Evolutionary conservation across 441 rosid species (phyloP).

Genomic region (Biscutella laevigata): DNA sequence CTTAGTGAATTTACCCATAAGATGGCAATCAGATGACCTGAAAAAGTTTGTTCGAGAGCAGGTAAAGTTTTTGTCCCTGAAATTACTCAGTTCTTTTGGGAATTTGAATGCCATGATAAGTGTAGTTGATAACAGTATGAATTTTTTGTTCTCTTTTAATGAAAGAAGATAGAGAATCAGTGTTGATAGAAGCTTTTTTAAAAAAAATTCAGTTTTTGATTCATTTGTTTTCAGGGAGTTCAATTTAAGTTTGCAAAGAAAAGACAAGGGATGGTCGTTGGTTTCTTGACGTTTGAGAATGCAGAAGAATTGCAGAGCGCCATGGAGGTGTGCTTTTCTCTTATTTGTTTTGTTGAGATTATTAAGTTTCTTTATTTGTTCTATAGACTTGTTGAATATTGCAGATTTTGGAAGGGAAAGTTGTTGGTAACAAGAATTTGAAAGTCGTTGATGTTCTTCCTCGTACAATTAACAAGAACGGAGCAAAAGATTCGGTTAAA

Average conservation of each 20-base stretch:
- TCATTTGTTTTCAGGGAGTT: constrained; percentile 39
- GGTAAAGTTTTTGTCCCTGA: constrained; percentile 31
- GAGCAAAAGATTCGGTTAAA: constrained; percentile 27
- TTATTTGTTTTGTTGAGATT: neutral
- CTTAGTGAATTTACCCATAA: constrained; percentile 62
- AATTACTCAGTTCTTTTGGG: too few relatives aligned
- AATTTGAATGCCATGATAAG: too few relatives aligned
- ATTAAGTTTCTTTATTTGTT: neutral
- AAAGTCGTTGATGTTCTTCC: constrained; percentile 73
- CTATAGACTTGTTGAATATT: constrained; percentile 5
- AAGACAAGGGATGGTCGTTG: constrained; percentile 73
- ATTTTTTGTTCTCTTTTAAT: too few relatives aligned
- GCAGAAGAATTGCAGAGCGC: constrained; percentile 48
- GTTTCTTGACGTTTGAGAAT: constrained; percentile 69
- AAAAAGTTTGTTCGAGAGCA: constrained; percentile 53
- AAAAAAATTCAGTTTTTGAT: neutral
- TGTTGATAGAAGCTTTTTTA: neutral
- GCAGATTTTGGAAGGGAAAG: constrained; percentile 66
- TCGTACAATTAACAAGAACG: constrained; percentile 46
- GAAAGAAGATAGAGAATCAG: neutral
- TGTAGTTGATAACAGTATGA: too few relatives aligned
- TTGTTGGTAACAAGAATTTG: constrained; percentile 48
- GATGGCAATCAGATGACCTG: constrained; percentile 54
- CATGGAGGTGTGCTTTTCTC: constrained; percentile 38
- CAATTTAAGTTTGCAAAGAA: constrained; percentile 61